phyloP scores from a whole-genome alignment of 495 filamentous ascomycete genomes.

The Daldinia vernicosa region DNA sequence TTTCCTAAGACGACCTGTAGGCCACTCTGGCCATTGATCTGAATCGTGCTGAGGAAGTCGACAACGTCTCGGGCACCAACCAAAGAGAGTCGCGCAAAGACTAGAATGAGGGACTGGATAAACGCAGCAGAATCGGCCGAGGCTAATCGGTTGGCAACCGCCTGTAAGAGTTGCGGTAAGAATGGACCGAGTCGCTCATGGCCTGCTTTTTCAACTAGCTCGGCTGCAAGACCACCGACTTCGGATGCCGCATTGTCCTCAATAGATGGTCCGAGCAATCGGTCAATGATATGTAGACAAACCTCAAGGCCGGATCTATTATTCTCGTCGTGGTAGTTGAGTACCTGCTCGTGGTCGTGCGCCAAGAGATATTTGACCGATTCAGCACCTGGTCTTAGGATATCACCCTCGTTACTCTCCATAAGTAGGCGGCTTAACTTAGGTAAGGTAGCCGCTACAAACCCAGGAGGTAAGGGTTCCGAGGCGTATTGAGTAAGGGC shows the following conservation, averaged over 20 bases:
- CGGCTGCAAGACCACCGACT: constrained; percentile 92
- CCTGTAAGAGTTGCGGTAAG: constrained; percentile 85
- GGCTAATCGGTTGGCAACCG: constrained; percentile 85
- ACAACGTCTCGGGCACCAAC: constrained; percentile 88
- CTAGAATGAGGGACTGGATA: constrained; percentile 89
- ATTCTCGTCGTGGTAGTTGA: constrained; percentile 78
- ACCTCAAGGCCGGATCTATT: constrained; percentile 88
- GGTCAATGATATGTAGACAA: constrained; percentile 89
- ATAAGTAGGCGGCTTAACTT: constrained; percentile 86
- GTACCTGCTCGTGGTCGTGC: constrained; percentile 87
- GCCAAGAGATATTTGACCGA: constrained; percentile 85
- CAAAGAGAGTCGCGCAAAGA: constrained; percentile 90
- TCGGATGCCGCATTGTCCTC: constrained; percentile 94
- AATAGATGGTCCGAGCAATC: constrained; percentile 81
- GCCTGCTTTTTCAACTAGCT: constrained; percentile 93
- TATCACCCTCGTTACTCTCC: constrained; percentile 78
- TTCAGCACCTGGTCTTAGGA: constrained; percentile 86
- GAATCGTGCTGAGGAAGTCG: constrained; percentile 84
- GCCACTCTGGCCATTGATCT: constrained; percentile 77
- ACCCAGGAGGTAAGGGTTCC: constrained; percentile 84
- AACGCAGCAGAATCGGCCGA: constrained; percentile 83
- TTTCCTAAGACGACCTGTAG: constrained; percentile 88
- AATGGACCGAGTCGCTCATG: constrained; percentile 89
- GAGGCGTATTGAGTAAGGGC: constrained; percentile 82
- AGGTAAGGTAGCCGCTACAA: constrained; percentile 84